Conservation (phyloP, 106 monocot species). For the Hemerocallis citrina region DNA sequence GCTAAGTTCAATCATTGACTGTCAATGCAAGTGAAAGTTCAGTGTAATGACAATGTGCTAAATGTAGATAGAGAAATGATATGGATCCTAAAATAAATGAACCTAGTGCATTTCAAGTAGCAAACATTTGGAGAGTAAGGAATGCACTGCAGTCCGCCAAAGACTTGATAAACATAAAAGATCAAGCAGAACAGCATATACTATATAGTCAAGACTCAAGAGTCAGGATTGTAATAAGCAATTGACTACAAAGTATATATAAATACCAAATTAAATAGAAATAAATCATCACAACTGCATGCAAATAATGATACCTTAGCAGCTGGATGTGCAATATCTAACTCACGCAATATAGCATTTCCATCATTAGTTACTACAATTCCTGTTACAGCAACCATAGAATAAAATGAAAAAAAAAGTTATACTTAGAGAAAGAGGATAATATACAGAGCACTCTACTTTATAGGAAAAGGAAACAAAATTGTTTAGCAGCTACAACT, state of each 20-base stretch:
- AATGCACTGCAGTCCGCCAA: no score
- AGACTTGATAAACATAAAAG: no score
- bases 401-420: not conserved
- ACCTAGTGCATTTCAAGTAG: not conserved
- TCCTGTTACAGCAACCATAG: conserved; percentile 21
- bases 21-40: not conserved
- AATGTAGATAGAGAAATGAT: not conserved
- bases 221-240: not conserved
- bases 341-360: conserved; percentile 71
- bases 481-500: not conserved
- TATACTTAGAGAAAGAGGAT: no score
- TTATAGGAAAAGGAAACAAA: not conserved
- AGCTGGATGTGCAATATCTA: conserved; percentile 84
- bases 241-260: not conserved
- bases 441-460: no score
- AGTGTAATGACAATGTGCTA: not conserved
- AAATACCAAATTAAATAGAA: not conserved
- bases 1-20: conserved; percentile 87
- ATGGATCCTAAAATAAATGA: not conserved
- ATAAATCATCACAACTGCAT: conserved; percentile 1
- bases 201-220: no score
- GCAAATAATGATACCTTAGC: conserved; percentile 39
- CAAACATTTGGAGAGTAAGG: no score
- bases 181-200: no score
- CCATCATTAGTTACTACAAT: conserved; percentile 85